Conservation (phyloP, 495 filamentous ascomycete genomes). For the Daldinia caldariorum region DNA sequence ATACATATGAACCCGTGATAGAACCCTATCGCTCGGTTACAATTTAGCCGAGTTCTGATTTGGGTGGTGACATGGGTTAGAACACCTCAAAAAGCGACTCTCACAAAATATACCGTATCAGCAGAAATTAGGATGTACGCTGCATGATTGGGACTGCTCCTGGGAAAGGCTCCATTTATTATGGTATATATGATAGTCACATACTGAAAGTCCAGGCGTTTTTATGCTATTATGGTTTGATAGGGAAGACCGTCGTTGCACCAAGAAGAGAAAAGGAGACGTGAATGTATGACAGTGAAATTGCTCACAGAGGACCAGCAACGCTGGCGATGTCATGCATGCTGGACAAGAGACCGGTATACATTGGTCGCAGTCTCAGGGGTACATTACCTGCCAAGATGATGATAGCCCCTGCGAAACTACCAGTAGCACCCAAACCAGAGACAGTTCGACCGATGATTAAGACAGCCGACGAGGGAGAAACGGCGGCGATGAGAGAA, state of each 20-base stretch:
- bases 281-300: not conserved
- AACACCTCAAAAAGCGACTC: too few relatives aligned
- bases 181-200: too few relatives aligned
- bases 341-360: slow-evolving; percentile 21
- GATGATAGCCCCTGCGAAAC: slow-evolving; percentile 60
- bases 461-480: slow-evolving; percentile 39
- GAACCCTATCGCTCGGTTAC: slow-evolving; percentile 12
- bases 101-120: too few relatives aligned
- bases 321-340: slow-evolving; percentile 28
- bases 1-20: not conserved
- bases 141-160: too few relatives aligned
- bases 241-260: too few relatives aligned
- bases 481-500: slow-evolving; percentile 37
- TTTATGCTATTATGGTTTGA: too few relatives aligned
- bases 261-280: too few relatives aligned
- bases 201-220: too few relatives aligned
- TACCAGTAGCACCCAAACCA: slow-evolving; percentile 56
- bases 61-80: not conserved
- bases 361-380: slow-evolving; percentile 47
- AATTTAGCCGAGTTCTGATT: slow-evolving; percentile 27
- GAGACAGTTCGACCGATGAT: slow-evolving; percentile 64
- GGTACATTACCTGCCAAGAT: slow-evolving; percentile 53
- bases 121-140: too few relatives aligned
- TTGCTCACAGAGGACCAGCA: slow-evolving; percentile 26
- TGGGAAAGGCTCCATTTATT: too few relatives aligned